Percentiles rank a stretch among this genome's conserved stretches.
Evolutionary conservation across 495 filamentous ascomycete species (phyloP).

Genomic region (Aspergillus mulundensis): DNA sequence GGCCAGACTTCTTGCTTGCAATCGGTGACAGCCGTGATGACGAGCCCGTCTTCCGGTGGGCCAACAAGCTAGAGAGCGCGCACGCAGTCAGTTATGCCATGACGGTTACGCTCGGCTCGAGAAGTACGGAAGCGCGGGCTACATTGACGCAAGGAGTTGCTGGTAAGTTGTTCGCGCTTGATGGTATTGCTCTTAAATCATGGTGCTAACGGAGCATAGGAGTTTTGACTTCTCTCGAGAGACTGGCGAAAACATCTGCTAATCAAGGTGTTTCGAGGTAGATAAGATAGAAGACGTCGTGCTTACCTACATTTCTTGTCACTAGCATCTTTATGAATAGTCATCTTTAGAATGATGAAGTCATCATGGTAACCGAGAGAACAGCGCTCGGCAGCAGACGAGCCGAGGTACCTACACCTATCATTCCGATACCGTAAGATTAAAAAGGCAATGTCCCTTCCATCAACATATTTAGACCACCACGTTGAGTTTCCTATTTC

Average conservation of each 20-base stretch:
- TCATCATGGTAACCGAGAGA: not conserved
- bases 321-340: not conserved
- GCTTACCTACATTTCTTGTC: not conserved
- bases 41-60: conserved; percentile 90
- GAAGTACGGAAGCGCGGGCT: conserved; percentile 81
- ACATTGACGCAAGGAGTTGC: conserved; percentile 88
- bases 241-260: conserved; percentile 5
- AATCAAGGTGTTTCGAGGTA: not conserved
- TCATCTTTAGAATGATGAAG: not conserved
- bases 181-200: conserved; percentile 4
- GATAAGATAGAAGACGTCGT: not conserved
- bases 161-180: conserved; percentile 39
- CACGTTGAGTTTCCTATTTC: not conserved
- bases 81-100: conserved; percentile 61
- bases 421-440: too few species aligned
- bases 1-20: conserved; percentile 78
- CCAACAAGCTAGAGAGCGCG: conserved; percentile 61
- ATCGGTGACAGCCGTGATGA: conserved; percentile 87
- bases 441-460: not conserved
- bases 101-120: conserved; percentile 76
- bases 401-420: too few species aligned
- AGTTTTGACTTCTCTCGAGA: conserved; percentile 12
- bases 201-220: conserved; percentile 11
- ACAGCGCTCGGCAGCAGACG: conserved; percentile 2
- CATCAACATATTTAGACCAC: not conserved